Percentiles rank a stretch among this genome's conserved stretches.
These are phyloP conservation scores for Atkinsonella texensis DNA, from an alignment of 2,329 filamentous ascomycete species.

Conservation along the genomic window DNA sequence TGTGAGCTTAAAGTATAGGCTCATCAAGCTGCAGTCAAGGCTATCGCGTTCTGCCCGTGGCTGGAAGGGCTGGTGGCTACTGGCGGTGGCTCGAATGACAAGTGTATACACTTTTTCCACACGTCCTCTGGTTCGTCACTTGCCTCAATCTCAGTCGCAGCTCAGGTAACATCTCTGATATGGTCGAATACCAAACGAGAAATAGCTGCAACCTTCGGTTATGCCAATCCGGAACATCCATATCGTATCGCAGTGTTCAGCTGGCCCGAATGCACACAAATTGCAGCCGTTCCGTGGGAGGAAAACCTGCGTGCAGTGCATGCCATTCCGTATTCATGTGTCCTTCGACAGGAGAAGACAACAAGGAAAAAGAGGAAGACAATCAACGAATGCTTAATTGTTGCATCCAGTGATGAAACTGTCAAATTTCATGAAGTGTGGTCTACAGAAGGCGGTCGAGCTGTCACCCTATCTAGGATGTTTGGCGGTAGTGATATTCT, in stretches of 20 bases:
- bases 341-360: constrained; percentile 19
- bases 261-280: constrained; percentile 82
- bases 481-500: constrained; percentile 78
- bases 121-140: constrained; percentile 70
- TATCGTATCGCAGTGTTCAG: constrained; percentile 86
- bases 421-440: constrained; percentile 96
- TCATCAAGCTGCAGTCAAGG: constrained; percentile 85
- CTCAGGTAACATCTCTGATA: constrained; percentile 85
- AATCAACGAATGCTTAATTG: constrained; percentile 58
- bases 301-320: constrained; percentile 70
- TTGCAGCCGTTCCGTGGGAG: constrained; percentile 77
- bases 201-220: constrained; percentile 89
- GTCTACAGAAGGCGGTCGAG: constrained; percentile 49
- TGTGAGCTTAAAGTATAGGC: constrained; percentile 59
- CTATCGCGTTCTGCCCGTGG: constrained; percentile 95
- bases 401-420: constrained; percentile 82
- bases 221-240: constrained; percentile 78
- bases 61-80: constrained; percentile 77
- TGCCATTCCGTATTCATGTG: constrained; percentile 70
- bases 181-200: constrained; percentile 81
- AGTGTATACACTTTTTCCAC: constrained; percentile 93
- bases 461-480: constrained; percentile 42
- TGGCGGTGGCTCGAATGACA: constrained; percentile 86
- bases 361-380: constrained; percentile 12
- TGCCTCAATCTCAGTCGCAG: constrained; percentile 81